Base-by-base conservation (phyloP, 1,284 basidiomycete genomes). In the Boletus hoseneyae region DNA sequence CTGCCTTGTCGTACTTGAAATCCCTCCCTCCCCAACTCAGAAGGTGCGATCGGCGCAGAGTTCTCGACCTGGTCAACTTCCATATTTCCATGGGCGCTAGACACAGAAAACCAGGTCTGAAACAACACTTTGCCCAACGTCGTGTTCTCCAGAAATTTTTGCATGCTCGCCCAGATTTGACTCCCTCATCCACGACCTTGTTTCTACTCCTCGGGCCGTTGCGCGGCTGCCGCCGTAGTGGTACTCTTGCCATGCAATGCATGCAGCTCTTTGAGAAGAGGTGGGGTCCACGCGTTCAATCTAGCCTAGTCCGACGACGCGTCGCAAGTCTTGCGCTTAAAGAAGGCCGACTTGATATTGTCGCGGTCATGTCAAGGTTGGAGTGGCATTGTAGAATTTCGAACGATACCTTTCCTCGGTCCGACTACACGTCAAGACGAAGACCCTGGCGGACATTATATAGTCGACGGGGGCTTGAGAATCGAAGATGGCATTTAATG, bases 141-240 rank as follows among this genome's bases (percentile, higher is more conserved):
- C 65, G 71, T 58, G 65, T 68, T 37, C 63, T 80, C 52, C 58
- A 69, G 49, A 67, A 67, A 19, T 69, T 86, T 35, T 57, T 84
- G 38, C 59, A 59, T 19, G 52, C 74, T 43, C 78, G 83, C 59
- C 70, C 73, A 11, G 65, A 65, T 47, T 60, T 89, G 33, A 69
- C 59, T 29, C 86, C 87, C 18, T 79, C 75, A 32, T 66, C 83
- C n/a, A 73, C 69, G n/a, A 87, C 87, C 1, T 62, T 89, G 19
- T 78, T 75, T 57, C 67, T 83, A 30, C 69, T 88, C 38, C 72
- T 90, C 33, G 67, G 73, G 33, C 71, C 75, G 45, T 68, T 90
- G 43, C 67, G 65, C 43, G 57, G 63, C 42, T 73, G 72, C 21
- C 74, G 70, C 52, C 69, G 65, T 21, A 75, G 82, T 55, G 83